A percentile compares a stretch with the other conserved stretches of the same genome.
Evolutionary conservation across 768 basidiomycete genomes (phyloP).

Genomic region (Daedaleopsis sinensis): DNA sequence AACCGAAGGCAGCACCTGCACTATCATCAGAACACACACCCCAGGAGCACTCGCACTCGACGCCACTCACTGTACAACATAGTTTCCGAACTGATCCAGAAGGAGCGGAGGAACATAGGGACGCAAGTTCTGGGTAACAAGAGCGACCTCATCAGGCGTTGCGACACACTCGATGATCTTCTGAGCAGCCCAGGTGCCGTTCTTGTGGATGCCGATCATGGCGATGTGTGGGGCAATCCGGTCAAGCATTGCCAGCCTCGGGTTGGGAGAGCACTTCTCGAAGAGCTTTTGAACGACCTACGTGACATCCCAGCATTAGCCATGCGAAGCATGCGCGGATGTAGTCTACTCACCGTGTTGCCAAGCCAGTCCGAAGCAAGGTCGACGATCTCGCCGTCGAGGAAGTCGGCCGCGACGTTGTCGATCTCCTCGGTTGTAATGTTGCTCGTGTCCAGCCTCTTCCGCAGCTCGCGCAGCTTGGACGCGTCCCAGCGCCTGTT

Average conservation of each 20-base stretch:
- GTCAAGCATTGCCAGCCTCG: constrained; percentile 90
- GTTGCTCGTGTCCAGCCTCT: constrained; percentile 88
- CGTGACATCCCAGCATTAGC: constrained; percentile 3
- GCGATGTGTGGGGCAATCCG: constrained; percentile 92
- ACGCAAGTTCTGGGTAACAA: constrained; percentile 85
- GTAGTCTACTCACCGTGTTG: constrained; percentile 68
- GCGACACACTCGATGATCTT: constrained; percentile 97
- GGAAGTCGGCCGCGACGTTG: constrained; percentile 84
- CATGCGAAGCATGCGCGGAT: not conserved
- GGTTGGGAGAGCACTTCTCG: constrained; percentile 78
- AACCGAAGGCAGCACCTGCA: constrained; percentile 87
- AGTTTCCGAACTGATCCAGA: constrained; percentile 92
- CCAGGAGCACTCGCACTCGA: too few species aligned
- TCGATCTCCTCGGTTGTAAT: constrained; percentile 88
- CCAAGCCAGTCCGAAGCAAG: constrained; percentile 98
- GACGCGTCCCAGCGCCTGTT: constrained; percentile 93
- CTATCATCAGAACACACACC: not conserved
- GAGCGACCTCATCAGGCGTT: constrained; percentile 79
- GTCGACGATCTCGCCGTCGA: constrained; percentile 94
- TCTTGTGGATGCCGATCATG: constrained; percentile 99
- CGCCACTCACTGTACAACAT: constrained; percentile 84
- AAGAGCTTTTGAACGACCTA: constrained; percentile 97
- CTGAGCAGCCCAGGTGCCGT: constrained; percentile 99
- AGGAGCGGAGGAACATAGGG: constrained; percentile 93
- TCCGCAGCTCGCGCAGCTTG: constrained; percentile 91